Evolutionary conservation across 2,329 filamentous ascomycete genomes (phyloP), one percentile per base, ranked within the genome.

Genomic region (Aureobasidium musti): DNA sequence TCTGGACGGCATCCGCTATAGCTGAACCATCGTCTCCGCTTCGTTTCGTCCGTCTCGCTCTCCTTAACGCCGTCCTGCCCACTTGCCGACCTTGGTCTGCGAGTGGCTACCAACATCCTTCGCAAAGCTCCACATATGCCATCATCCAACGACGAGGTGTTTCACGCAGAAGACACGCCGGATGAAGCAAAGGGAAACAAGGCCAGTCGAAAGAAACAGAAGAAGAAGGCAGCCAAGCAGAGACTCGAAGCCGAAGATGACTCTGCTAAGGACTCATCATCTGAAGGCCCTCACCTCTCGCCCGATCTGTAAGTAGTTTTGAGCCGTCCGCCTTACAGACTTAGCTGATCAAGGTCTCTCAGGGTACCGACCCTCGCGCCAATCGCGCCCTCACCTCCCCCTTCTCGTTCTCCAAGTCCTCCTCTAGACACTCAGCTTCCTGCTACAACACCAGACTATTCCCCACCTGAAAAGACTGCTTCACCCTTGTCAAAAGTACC

Each of bases 71-170:
- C 59, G 59, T 28, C 11, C 19, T 19, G 49, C 41, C 49, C 47
- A 53, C 61, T 64, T 37, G 49, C 17, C 49, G 49, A 49, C 49
- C 17, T 26, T 37, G 56, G 61, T 66, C 63, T 59, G 45, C 63
- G 41, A 66, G 63, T 57, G 53, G 41, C 65, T 23, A 33, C 35
- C 37, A 41, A 23, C 33, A 57, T 35, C 43, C 41, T 33, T 28
- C 35, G 28, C 30, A 49, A 39, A 47, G 26, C 26, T 23, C 13
- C 50, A 50, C 67, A 56, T 41, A 69, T 69, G 68, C 68, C 68
- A 64, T 67, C 67, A 35, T 68, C 63, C 68, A 67, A 66, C 49
- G 68, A 69, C 68, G 64, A 68, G 61, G 65, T 61, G 50, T 63
- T 67, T 35, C 64, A 65, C 49, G 64, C 66, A 57, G 68, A 69